Base-by-base conservation (phyloP, 441 rosid species). In the Adansonia rubrostipa region DNA sequence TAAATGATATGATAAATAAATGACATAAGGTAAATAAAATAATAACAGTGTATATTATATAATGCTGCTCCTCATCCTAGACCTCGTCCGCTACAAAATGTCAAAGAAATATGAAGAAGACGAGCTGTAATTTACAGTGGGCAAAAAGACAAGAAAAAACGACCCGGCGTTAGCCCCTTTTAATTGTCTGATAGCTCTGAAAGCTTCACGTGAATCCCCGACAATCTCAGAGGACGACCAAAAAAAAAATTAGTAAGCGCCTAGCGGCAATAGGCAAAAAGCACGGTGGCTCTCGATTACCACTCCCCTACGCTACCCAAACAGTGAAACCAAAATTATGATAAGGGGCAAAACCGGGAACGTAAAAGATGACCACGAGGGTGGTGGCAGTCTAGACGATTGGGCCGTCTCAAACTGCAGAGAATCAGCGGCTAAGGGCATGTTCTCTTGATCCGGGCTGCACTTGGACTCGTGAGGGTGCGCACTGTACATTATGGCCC, bases 401-500 rank as follows among this genome's bases (percentile, higher is more conserved):
- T 79, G 81, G 36, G 85, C 78, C 69, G 45, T 82, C 28, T 87
- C 87, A 64, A 96, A 87, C 87, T 93, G 95, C 17, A 94, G 90
- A 63, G 99, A 96, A 86, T 96, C 99, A 62, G 93, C 98, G 54
- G 99, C 99, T 72, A 96, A 85, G 0, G 99, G 99, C 99, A 96
- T 96, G 92, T 94, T 93, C 87, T 96, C 99, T 77, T 94, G 98
- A 85, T 93, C 99, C 8, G 98, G 98, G 80, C 98, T 96, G 57
- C 99, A 96, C 82, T 85, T 92, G 72, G 91, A 84, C 79, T 87
- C 85, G 78, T 86, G 96, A 17, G 95, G 93, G 84, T 89, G 92
- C 3, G 95, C 82, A 63, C 94, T 96, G 83, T 94, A 94, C 98
- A 96, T 90, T 10, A 94, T 85, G 63, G 99, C 99, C 77, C 99